Percentiles rank a stretch among this genome's conserved stretches.
These are phyloP conservation scores for Sodiomyces alkalinus DNA, from an alignment of 2,329 filamentous ascomycete species.

Conservation along the genomic window DNA sequence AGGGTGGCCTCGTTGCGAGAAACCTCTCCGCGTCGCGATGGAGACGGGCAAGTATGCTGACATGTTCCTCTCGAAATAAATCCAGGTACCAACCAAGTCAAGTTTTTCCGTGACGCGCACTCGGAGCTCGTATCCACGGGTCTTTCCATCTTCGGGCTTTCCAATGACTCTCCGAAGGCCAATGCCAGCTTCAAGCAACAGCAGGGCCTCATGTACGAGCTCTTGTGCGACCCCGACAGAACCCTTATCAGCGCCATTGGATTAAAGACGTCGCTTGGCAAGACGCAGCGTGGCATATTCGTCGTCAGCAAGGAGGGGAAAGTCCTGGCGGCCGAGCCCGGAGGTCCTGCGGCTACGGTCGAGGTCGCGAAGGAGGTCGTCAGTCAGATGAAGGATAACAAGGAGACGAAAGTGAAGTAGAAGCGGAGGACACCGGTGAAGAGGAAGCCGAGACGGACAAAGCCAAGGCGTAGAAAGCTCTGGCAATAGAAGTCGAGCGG, in stretches of 20 bases:
- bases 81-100: conserved; percentile 80
- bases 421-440: conserved; percentile 12
- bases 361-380: conserved; percentile 62
- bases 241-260: conserved; percentile 74
- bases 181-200: conserved; percentile 90
- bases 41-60: too few species aligned
- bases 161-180: conserved; percentile 72
- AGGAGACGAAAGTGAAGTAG: conserved; percentile 13
- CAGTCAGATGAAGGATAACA: conserved; percentile 16
- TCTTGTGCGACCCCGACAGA: conserved; percentile 67
- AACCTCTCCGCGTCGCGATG: not conserved
- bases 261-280: conserved; percentile 70
- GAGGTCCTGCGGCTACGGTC: conserved; percentile 64
- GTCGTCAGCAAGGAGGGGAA: conserved; percentile 72
- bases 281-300: conserved; percentile 77
- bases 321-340: conserved; percentile 58
- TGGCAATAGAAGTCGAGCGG: too few species aligned
- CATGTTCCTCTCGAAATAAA: not conserved
- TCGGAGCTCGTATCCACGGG: conserved; percentile 60
- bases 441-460: conserved; percentile 7
- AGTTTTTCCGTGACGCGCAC: conserved; percentile 82
- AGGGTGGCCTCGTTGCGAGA: too few species aligned
- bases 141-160: conserved; percentile 79
- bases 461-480: conserved; percentile 7
- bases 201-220: conserved; percentile 74